Evolutionary conservation across 331 rosid genomes (phyloP).

Genomic region (Phaseolus coccineus): DNA sequence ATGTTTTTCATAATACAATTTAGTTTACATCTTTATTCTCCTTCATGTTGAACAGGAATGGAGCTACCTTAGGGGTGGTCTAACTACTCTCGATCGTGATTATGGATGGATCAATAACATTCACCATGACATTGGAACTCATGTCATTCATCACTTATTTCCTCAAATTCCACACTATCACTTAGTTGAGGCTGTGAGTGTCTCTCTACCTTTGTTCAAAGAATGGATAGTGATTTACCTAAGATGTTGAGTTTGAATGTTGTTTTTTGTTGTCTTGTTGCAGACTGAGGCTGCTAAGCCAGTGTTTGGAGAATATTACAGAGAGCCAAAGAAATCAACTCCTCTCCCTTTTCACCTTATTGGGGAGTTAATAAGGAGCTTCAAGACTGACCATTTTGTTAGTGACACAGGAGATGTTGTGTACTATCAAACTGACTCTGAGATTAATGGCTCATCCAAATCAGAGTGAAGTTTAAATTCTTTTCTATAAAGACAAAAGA

Average conservation of each 20-base stretch:
- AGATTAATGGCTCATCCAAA: constrained; percentile 40
- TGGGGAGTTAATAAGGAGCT: constrained; percentile 55
- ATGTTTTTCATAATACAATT: neutral
- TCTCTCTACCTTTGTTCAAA: neutral
- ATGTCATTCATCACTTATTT: constrained; percentile 75
- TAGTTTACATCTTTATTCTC: neutral
- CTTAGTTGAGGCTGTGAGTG: constrained; percentile 70
- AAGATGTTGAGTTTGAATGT: constrained; percentile 20
- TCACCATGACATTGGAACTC: constrained; percentile 79
- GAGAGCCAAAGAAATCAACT: constrained; percentile 61
- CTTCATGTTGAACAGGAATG: constrained; percentile 56
- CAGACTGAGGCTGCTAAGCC: constrained; percentile 73
- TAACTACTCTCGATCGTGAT: constrained; percentile 71
- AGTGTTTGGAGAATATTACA: constrained; percentile 64
- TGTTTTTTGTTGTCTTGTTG: constrained; percentile 41
- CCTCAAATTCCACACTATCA: constrained; percentile 83
- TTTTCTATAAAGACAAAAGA: neutral
- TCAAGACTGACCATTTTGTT: constrained; percentile 61
- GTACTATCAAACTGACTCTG: constrained; percentile 63
- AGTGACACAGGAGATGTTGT: constrained; percentile 69
- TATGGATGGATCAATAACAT: constrained; percentile 71
- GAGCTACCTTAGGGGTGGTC: constrained; percentile 76
- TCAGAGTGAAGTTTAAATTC: constrained; percentile 21
- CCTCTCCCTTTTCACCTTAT: constrained; percentile 63
- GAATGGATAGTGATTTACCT: neutral